Base-by-base conservation (phyloP, 306 rosid species). In the Vigna hirtella region DNA sequence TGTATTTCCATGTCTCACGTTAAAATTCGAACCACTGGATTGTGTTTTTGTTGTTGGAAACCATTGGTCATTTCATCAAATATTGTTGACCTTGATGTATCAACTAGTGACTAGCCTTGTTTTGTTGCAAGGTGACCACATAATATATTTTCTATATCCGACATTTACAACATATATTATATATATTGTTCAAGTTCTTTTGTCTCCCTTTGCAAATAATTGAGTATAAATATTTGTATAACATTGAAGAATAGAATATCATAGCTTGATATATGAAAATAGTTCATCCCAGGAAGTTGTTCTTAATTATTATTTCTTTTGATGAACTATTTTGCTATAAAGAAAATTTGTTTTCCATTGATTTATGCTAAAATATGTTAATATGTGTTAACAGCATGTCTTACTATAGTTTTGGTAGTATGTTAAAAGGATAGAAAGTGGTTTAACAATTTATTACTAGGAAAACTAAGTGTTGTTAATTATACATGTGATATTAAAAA, bases 1-100 rank as follows among this genome's bases (percentile, higher is more conserved):
- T 53, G 28, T 53, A 53, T 53, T 53, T 53, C 13, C 13, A 53
- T 17, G 59, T 53, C 28, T 51, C 7, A 51, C 24, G 20, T 52
- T 17, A 52, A 52, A 52, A 52, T 17, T 52, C 26, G 4, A 52
- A 52, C 13, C 58, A 7, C 3, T 2, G 9, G 42, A 6, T 53
- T 58, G 65, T 24, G 43, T 61, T 61, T 61, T 30, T 61, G 66
- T 32, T 11, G 7, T 61, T 12, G 66, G 66, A 28, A 61, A 24
- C 38, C 64, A 26, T 58, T 24, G 38, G 36, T 58, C 38, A 24
- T 26, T 30, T 58, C 64, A 58, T 58, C 64, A 57, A 57, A 57
- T 24, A 57, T 57, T 57, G 63, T 2, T 57, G 63, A 58, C 9
- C 38, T 58, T 26, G 32, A 58, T 58, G 36, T 20, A 10, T 56